Conservation (phyloP, 345 rosid genomes). For the Viola odorata region DNA sequence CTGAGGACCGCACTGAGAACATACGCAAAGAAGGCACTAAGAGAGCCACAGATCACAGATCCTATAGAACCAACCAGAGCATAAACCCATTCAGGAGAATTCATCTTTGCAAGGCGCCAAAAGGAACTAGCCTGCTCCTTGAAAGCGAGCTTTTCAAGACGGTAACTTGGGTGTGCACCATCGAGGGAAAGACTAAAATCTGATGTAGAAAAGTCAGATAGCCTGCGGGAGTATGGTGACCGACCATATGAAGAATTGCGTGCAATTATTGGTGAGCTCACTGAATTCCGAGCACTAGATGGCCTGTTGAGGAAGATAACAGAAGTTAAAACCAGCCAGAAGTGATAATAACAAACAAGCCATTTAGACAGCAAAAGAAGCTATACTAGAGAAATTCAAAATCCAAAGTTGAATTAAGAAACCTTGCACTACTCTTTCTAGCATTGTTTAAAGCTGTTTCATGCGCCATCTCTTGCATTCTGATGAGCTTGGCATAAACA, state of each 20-base stretch:
- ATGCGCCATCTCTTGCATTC: slow-evolving; percentile 95
- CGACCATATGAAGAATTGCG: slow-evolving; percentile 94
- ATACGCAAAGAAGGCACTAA: slow-evolving; percentile 92
- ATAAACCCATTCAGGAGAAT: slow-evolving; percentile 93
- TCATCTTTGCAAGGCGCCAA: slow-evolving; percentile 97
- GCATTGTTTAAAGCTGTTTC: slow-evolving; percentile 92
- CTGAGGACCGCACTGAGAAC: slow-evolving; percentile 93
- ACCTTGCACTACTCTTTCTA: slow-evolving; percentile 98
- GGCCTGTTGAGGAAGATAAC: slow-evolving; percentile 55
- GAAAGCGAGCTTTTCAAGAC: slow-evolving; percentile 80
- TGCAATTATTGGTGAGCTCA: slow-evolving; percentile 93
- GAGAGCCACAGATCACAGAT: slow-evolving; percentile 81
- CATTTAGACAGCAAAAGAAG: neutral
- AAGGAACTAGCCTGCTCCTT: slow-evolving; percentile 97
- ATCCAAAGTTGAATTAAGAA: slow-evolving; percentile 4
- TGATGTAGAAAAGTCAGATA: slow-evolving; percentile 96
- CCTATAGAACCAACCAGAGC: slow-evolving; percentile 89
- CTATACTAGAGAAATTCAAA: neutral
- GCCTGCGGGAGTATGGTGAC: slow-evolving; percentile 89
- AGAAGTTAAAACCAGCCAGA: neutral
- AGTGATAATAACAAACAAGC: neutral
- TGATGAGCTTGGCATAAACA: slow-evolving; percentile 78
- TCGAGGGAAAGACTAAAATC: slow-evolving; percentile 92
- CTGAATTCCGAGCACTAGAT: slow-evolving; percentile 95
- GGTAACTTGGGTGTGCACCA: slow-evolving; percentile 60